Evolutionary conservation across 1,284 basidiomycete genomes (phyloP).

Genomic region (Wolfiporia cocos): DNA sequence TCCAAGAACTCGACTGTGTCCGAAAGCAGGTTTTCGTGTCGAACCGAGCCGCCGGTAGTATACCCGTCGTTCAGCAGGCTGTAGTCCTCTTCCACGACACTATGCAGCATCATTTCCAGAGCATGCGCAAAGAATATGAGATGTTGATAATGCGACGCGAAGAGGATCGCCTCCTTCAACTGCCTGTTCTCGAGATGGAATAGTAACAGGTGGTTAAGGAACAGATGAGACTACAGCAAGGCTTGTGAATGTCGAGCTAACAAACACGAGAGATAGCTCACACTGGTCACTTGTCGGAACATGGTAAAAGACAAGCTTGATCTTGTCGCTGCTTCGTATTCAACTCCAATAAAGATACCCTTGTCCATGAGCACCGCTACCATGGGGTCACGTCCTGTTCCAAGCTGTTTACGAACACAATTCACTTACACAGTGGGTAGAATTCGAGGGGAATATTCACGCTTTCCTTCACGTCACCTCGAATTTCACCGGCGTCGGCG

Average conservation of each 20-base stretch:
- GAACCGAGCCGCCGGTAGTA: slow-evolving; percentile 9
- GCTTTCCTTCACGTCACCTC: slow-evolving; percentile 83
- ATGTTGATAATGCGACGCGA: slow-evolving; percentile 83
- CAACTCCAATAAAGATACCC: slow-evolving; percentile 95
- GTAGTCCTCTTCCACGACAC: slow-evolving; percentile 89
- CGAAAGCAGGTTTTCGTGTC: slow-evolving; percentile 46
- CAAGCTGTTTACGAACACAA: slow-evolving; percentile 1
- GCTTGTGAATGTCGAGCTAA: not conserved
- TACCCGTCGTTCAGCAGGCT: slow-evolving; percentile 19
- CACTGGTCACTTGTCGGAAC: slow-evolving; percentile 88
- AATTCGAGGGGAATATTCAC: slow-evolving; percentile 90
- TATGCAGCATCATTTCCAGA: slow-evolving; percentile 91
- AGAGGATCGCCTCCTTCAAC: slow-evolving; percentile 74
- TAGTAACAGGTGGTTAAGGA: slow-evolving; percentile 88
- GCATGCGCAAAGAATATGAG: slow-evolving; percentile 94
- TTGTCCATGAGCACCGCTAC: slow-evolving; percentile 96
- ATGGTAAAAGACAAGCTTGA: slow-evolving; percentile 84
- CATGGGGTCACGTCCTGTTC: not conserved
- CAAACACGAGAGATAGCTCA: slow-evolving; percentile 32
- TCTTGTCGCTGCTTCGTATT: slow-evolving; percentile 79
- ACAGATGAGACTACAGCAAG: slow-evolving; percentile 81
- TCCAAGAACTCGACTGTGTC: slow-evolving; percentile 88
- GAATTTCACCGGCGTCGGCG: slow-evolving; percentile 32
- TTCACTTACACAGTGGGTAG: slow-evolving; percentile 85
- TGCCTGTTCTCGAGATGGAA: slow-evolving; percentile 76